Base-by-base conservation (phyloP, 2,329 filamentous ascomycete genomes). In the Diaporthe longicolla region DNA sequence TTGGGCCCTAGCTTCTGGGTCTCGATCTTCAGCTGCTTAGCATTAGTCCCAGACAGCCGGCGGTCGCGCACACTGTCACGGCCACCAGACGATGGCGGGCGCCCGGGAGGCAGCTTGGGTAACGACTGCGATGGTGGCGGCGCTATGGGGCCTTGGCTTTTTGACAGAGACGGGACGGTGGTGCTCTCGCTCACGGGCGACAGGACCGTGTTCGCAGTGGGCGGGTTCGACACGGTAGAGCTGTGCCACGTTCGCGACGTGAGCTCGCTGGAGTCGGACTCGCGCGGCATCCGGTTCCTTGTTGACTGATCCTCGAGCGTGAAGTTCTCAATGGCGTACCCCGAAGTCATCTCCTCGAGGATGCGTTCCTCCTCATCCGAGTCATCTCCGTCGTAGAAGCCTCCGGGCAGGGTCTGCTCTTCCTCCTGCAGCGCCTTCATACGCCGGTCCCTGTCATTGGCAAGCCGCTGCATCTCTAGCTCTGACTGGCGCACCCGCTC, bases 1-100 rank as follows among this genome's bases (percentile, higher is more conserved):
- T 77, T 78, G 29, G 77, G 80, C 57, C 75, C 77, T n/a, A 84
- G 74, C 76, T 82, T 83, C 11, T 81, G 78, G 0, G 95, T 98
- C 82, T 98, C 94, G 72, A 98, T 98, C 84, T 95, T 97, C 68
- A 98, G 86, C 79, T 95, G 93, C 81, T 94, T 95, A 19, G 90
- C 85, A 78, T 94, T 94, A 78, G 94, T 92, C 10, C 93, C 94
- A 4, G 95, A 98, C 43, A 97, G 85, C 76, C 95, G 90, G 75
- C 95, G 90, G 78, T 89, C 94, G 70, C 94, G 90, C 69, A 97
- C 93, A 54, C 91, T 87, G 77, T 83, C 83, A 19, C 78, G 78
- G 1, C 78, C 81, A 0, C 82, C 80, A 3, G 86, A 79, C 6
- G 77, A 77, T 7, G 78, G 79, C 17, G 82, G 81, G 15, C 77